Conservation (phyloP, 768 basidiomycete genomes). For the Fibroporia radiculosa region DNA sequence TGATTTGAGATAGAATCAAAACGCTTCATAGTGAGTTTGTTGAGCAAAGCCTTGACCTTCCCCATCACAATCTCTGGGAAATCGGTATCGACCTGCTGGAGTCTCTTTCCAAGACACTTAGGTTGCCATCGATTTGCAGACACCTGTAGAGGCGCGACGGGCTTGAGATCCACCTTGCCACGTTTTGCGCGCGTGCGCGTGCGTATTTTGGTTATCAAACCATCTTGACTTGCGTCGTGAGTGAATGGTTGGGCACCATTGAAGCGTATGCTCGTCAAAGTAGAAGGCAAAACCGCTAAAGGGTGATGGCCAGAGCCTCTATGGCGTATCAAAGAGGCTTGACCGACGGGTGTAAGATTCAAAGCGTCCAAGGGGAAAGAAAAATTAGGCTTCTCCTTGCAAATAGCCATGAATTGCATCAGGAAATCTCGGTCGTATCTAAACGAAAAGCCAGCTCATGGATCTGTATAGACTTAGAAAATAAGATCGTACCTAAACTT, state of each 20-base stretch:
- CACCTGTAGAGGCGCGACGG: slow-evolving; percentile 65
- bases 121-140: slow-evolving; percentile 81
- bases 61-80: slow-evolving; percentile 84
- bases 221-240: too few relatives aligned
- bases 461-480: slow-evolving; percentile 1
- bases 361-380: slow-evolving; percentile 86
- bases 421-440: slow-evolving; percentile 99
- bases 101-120: slow-evolving; percentile 32
- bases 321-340: slow-evolving; percentile 44
- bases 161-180: slow-evolving; percentile 45
- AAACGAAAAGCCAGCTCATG: not conserved
- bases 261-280: too few relatives aligned
- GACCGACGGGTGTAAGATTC: slow-evolving; percentile 73
- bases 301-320: slow-evolving; percentile 61
- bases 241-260: too few relatives aligned
- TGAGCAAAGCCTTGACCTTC: slow-evolving; percentile 85
- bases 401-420: slow-evolving; percentile 90
- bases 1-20: slow-evolving; percentile 95
- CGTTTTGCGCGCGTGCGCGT: too few relatives aligned
- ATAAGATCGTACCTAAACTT: slow-evolving; percentile 64
- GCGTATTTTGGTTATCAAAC: too few relatives aligned
- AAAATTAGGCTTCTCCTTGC: slow-evolving; percentile 89
- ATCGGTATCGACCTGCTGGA: slow-evolving; percentile 33
- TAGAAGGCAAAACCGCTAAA: too few relatives aligned
- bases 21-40: slow-evolving; percentile 94